Percentiles rank a stretch among this genome's conserved stretches.
These are phyloP conservation scores for Carex littledalei DNA, from an alignment of 176 grass and related monocot species.

Conservation along the genomic window DNA sequence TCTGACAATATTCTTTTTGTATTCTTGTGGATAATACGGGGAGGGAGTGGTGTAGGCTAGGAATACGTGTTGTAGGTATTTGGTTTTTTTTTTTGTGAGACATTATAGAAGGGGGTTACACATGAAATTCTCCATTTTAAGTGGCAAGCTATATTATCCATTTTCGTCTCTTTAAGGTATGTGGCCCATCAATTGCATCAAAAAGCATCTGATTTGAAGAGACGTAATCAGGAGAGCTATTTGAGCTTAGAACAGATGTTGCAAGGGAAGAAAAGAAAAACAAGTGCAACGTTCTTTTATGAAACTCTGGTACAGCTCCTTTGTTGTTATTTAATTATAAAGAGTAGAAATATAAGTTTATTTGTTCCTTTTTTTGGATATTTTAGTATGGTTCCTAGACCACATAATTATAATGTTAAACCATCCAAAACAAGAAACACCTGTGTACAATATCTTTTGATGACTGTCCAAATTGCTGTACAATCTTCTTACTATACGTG, in stretches of 20 bases:
- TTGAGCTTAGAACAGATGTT: conserved; percentile 47
- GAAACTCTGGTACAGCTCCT: conserved; percentile 66
- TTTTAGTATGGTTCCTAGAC: neutral
- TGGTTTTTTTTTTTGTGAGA: neutral
- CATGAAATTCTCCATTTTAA: neutral
- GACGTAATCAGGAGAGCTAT: conserved; percentile 17
- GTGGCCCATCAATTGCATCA: conserved; percentile 44
- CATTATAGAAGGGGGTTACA: neutral
- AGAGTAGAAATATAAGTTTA: neutral
- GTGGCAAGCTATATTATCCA: neutral
- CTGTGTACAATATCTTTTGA: neutral
- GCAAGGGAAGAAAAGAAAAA: conserved; percentile 49
- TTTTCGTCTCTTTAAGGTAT: conserved; percentile 36
- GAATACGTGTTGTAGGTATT: neutral
- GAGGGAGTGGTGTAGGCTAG: neutral
- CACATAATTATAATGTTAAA: neutral
- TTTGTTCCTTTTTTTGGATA: neutral
- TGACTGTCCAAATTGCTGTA: neutral
- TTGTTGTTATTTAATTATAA: conserved; percentile 4
- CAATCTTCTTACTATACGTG: neutral
- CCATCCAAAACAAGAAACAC: neutral
- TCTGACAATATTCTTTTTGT: neutral
- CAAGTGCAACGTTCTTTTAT: conserved; percentile 76
- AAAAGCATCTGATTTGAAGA: conserved; percentile 33
- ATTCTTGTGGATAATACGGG: neutral